Base-by-base conservation (phyloP, 139 green algal species). In the Deuterostichococcus epilithicus region DNA sequence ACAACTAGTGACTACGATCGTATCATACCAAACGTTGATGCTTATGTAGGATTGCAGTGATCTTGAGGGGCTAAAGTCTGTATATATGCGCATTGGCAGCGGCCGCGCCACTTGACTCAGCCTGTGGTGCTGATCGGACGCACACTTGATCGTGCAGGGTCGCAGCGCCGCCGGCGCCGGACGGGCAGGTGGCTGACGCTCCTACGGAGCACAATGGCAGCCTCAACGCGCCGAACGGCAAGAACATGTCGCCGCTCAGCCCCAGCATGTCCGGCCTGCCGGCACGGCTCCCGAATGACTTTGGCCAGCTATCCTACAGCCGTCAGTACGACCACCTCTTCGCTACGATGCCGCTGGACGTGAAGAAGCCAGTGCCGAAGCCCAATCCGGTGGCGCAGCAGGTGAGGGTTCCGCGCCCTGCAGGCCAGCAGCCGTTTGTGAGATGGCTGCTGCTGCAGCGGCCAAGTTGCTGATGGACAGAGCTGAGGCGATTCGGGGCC, bases 281-380 rank as follows among this genome's bases (percentile, higher is more conserved):
- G 20, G 52, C 52, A 20, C 52, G 52, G 18, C 23, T 69, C 63
- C 63, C 63, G 3, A 28, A 30, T 37, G 18, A 32, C 32, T 44
- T 68, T 42, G 22, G 65, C 33, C 71, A 67, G 30, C 52, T 78
- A 3, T 94, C 90, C 1, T 95, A 95, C 85, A 90, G 71, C 85
- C 66, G 89, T 74, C 91, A 96, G 86, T 97, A 97, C 75, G 88
- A 96, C 32, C 36, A 82, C 30, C 71, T 97, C 1, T 94, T 92
- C 52, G 70, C 71, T 47, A 74, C 84, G 47, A 63, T 80, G 36
- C 79, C 87, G 3, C 47, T 94, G 1, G 90, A 93, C 68, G 81
- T 80, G 45, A 89, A 87, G 70, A 84, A 82, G 75, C 58, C 60
- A 6, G 47, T 85, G 42, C 85, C 93, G 42, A 97, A 97, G 89